Evolutionary conservation across 2,329 filamentous ascomycete genomes (phyloP), one percentile per base, ranked within the genome.

Genomic region (Chaetothyriales sp.): DNA sequence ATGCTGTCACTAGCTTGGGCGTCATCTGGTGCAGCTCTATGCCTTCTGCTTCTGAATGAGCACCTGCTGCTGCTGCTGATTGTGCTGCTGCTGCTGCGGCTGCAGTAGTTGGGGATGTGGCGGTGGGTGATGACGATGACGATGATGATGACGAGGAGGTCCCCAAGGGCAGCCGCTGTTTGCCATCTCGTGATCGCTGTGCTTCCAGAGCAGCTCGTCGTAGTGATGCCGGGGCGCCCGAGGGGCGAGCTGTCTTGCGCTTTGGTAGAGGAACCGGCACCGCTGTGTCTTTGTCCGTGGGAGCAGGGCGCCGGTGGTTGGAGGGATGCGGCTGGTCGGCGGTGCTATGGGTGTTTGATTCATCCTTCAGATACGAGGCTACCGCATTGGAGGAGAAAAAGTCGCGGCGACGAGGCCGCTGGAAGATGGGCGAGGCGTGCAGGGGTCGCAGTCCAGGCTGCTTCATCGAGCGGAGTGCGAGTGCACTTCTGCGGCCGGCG

Each of bases 131-230:
- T n/a, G n/a, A n/a, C n/a, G n/a, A n/a, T n/a, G n/a, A n/a, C n/a
- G n/a, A n/a, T n/a, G n/a, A n/a, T n/a, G n/a, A n/a, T n/a, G n/a
- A n/a, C n/a, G n/a, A n/a, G n/a, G n/a, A n/a, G n/a, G n/a, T n/a
- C n/a, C 4, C 32, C 10, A 12, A 39, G 32, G 32, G 32, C 32
- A 4, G 32, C 48, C 66, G 60, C 55, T 80, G 67, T 56, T 77
- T 70, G 1, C 71, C 71, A 59, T 73, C 71, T 57, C 70, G 73
- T 52, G 70, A 78, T 57, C 68, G 71, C 68, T 95, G 87, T 18
- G 89, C 88, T 60, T 92, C 87, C 18, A 87, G 84, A 28, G 89
- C 87, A 10, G 94, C 87, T 52, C 88, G 78, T 50, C 90, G 80
- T 28, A 95, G 72, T 1, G 86, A 92, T 55, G 82, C 84, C 58